Conservation (phyloP, 352 stramenopile species). For the Phytophthora constricta region DNA sequence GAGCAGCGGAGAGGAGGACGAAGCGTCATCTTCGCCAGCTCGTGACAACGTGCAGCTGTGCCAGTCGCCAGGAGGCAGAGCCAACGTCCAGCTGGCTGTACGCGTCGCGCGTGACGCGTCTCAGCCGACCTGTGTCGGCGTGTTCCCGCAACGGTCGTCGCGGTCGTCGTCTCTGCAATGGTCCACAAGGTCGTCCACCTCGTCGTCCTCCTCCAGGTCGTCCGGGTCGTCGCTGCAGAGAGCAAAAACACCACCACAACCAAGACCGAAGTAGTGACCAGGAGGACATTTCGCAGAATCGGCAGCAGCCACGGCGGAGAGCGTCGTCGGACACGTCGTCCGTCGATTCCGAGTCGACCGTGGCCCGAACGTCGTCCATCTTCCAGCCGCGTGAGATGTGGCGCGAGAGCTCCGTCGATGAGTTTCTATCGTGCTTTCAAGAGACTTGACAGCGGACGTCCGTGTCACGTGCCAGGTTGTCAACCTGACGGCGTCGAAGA, state of each 20-base stretch:
- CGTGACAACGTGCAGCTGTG: constrained; percentile 30
- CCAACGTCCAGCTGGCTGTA: constrained; percentile 51
- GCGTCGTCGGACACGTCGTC: constrained; percentile 20
- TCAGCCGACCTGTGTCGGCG: constrained; percentile 18
- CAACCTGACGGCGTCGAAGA: constrained; percentile 29
- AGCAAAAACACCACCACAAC: constrained; percentile 13
- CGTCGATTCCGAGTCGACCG: constrained; percentile 5
- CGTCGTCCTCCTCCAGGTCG: constrained; percentile 6
- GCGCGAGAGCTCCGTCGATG: constrained; percentile 43
- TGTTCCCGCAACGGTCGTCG: constrained; percentile 40
- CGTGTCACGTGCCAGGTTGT: constrained; percentile 47
- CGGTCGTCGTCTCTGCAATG: constrained; percentile 41
- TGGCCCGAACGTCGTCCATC: constrained; percentile 1
- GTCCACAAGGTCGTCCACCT: constrained; percentile 23
- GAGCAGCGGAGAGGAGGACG: constrained; percentile 30
- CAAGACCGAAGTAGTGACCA: constrained; percentile 7
- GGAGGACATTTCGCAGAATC: too few relatives aligned
- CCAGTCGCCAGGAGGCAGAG: constrained; percentile 41
- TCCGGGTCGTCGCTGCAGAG: constrained; percentile 22
- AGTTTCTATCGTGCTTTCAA: constrained; percentile 39
- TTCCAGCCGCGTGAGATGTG: constrained; percentile 28
- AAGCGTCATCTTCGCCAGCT: neutral
- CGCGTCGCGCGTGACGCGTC: constrained; percentile 28
- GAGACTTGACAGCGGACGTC: constrained; percentile 57
- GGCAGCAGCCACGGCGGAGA: constrained; percentile 1